Conservation (phyloP, 164 flowering plant genomes). For the Cinnamomum micranthum region DNA sequence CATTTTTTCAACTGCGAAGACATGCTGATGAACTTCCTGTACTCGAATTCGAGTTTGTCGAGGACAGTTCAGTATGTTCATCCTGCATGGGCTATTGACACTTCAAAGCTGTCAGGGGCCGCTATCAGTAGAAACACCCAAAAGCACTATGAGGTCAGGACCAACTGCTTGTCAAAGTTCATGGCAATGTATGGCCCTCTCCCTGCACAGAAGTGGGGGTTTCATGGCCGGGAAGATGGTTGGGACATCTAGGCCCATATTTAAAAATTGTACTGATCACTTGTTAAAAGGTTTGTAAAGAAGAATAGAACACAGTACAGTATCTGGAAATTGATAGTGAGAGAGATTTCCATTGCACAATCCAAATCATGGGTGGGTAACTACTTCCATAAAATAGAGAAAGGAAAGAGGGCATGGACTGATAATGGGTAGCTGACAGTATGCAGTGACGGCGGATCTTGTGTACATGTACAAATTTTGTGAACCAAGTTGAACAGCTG, state of each 20-base stretch:
- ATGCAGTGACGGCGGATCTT: background rate
- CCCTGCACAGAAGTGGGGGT: conserved; percentile 39
- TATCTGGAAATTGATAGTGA: background rate
- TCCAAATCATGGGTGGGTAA: background rate
- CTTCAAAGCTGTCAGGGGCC: conserved; percentile 67
- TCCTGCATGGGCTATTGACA: conserved; percentile 76
- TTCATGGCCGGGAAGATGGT: conserved; percentile 49
- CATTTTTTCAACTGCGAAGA: conserved; percentile 77
- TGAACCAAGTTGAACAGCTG: background rate
- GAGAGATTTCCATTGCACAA: background rate
- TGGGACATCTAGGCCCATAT: conserved; percentile 55
- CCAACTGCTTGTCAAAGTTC: conserved; percentile 52
- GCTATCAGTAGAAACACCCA: conserved; percentile 74
- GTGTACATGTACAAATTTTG: too few species aligned
- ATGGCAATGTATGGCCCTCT: conserved; percentile 58
- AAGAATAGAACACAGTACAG: too few species aligned
- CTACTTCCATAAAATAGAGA: background rate
- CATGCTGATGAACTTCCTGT: conserved; percentile 63
- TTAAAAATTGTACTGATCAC: background rate
- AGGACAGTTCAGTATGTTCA: conserved; percentile 64
- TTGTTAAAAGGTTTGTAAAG: background rate
- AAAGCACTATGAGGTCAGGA: conserved; percentile 52
- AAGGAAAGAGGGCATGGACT: background rate
- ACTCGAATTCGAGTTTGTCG: conserved; percentile 52
- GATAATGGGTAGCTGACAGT: background rate